A percentile compares a stretch with the other conserved stretches of the same genome.
These are phyloP conservation scores for Hygrocybe coccinea DNA, from an alignment of 768 basidiomycete species.

Conservation along the genomic window DNA sequence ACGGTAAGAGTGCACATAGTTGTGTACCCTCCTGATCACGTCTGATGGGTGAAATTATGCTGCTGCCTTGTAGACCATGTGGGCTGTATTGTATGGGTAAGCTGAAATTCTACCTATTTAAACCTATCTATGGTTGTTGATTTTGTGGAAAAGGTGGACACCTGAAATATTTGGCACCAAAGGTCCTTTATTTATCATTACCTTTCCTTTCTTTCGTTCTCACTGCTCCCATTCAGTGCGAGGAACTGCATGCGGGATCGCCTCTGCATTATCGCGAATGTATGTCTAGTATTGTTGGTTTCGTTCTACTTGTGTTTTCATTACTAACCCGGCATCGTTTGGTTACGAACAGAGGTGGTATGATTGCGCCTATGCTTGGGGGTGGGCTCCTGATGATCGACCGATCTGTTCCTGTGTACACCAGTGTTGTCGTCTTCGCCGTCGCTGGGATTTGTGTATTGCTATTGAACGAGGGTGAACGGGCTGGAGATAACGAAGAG, in stretches of 20 bases:
- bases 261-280: slow-evolving; percentile 82
- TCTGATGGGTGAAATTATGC: too few relatives aligned
- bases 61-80: too few relatives aligned
- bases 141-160: slow-evolving; percentile 50
- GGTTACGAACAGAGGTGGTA: slow-evolving; percentile 62
- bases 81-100: slow-evolving; percentile 77
- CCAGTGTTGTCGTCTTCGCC: slow-evolving; percentile 61
- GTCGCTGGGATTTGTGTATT: slow-evolving; percentile 61
- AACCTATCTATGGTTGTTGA: slow-evolving; percentile 7
- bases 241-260: slow-evolving; percentile 84
- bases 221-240: slow-evolving; percentile 44
- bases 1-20: slow-evolving; percentile 44
- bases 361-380: slow-evolving; percentile 80
- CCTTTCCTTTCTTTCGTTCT: slow-evolving; percentile 1
- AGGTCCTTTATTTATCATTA: slow-evolving; percentile 29
- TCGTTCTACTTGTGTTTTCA: too few relatives aligned
- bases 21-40: too few relatives aligned
- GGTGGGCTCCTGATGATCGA: slow-evolving; percentile 65
- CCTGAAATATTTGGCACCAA: slow-evolving; percentile 83
- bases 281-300: slow-evolving; percentile 33
- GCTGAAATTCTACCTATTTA: slow-evolving; percentile 5
- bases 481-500: slow-evolving; percentile 28
- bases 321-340: too few relatives aligned
- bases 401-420: slow-evolving; percentile 70
- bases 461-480: slow-evolving; percentile 49